Evolutionary conservation across 1,284 basidiomycete genomes (phyloP).

Genomic region (Heterobasidion parviporum): DNA sequence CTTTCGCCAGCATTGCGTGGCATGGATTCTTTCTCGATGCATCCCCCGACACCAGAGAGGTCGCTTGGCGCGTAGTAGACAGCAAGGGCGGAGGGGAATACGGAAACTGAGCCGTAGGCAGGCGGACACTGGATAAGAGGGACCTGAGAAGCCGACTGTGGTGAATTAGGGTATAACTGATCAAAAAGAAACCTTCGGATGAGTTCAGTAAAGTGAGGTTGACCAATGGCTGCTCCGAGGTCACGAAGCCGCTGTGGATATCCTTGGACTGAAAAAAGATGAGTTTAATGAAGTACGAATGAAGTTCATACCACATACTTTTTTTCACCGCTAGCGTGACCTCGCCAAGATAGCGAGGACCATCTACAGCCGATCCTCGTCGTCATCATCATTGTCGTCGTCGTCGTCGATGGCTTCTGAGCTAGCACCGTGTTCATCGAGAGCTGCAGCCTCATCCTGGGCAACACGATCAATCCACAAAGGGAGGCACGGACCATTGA

Average conservation of each 20-base stretch:
- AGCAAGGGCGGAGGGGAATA: not conserved
- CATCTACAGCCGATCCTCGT: not conserved
- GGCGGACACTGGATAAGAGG: not conserved
- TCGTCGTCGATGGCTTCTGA: not conserved
- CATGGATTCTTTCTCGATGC: not conserved
- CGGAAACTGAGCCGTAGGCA: not conserved
- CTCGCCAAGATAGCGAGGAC: not conserved
- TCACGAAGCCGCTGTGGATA: not conserved
- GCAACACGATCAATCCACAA: not conserved
- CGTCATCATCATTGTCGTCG: not conserved
- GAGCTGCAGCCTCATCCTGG: not conserved
- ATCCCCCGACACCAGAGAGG: not conserved
- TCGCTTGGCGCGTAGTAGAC: not conserved
- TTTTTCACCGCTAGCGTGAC: not conserved
- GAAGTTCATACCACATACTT: no score
- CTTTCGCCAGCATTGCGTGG: not conserved
- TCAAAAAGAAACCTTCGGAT: slow-evolving; percentile 4
- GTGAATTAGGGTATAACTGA: not conserved
- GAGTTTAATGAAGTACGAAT: no score
- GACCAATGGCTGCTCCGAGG: not conserved
- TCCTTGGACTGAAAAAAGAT: not conserved
- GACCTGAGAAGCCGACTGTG: not conserved
- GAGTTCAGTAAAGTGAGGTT: not conserved
- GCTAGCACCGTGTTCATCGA: not conserved
- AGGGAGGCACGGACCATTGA: not conserved